Base-by-base conservation (phyloP, 78 protist genomes). In the Dictyostelium citrinum region DNA sequence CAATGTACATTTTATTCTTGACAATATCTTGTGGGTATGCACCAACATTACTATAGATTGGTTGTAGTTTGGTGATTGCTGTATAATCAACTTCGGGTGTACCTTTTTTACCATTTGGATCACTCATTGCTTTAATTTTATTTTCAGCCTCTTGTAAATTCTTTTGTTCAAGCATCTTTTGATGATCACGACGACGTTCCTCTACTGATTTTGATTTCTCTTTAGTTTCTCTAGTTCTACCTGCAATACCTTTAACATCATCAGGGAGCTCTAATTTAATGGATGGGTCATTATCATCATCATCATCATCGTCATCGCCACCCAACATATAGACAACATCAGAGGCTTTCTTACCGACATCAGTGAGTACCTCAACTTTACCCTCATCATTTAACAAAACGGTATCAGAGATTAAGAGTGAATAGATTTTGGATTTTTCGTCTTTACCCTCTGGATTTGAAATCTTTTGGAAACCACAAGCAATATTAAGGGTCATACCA, bases 401-500 rank as follows among this genome's bases (percentile, higher is more conserved):
- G 7, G 98, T 97, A 81, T 97, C 98, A 6, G 95, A 77, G n/a
- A 97, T 74, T 24, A 81, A 29, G 76, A 86, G 20, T 9, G 90
- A 49, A 45, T 81, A 85, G 16, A 35, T 35, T 16, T 75, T 92
- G 22, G 88, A 76, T 72, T 78, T 71, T 10, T 72, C 82, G 55
- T 92, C 35, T 27, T 39, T 68, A 90, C 67, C 22, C 83, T 58
- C 61, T 2, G 51, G 72, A 20, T 31, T 75, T 24, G 46, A 76
- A 35, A 96, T 35, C 31, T 90, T 91, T 29, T 83, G 82, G 76
- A 97, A 72, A 27, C 97, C 97, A 27, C 97, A 37, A 6, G 72
- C 43, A 22, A 97, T 24, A 61, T 91, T 93, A 35, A 97, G 94
- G 1, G 58, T 71, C 98, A 97, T 97, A 51, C 98, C 98, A 3